Percentiles rank a stretch among this genome's conserved stretches.
phyloP scores from a whole-genome alignment of 2,329 filamentous ascomycete genomes.

The Chalaropsis thielavioides region DNA sequence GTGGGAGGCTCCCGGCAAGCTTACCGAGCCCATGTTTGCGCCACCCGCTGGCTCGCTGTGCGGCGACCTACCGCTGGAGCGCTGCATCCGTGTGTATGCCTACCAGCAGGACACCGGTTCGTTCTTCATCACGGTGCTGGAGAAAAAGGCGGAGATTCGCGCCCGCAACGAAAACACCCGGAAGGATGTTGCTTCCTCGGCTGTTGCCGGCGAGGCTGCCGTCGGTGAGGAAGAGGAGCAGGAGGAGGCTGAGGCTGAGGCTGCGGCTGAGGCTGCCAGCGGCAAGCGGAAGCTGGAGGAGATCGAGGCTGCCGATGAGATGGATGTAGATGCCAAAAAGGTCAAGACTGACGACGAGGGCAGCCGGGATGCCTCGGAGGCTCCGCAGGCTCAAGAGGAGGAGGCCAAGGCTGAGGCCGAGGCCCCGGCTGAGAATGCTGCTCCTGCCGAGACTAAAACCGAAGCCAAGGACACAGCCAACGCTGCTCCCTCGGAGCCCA shows the following conservation, averaged over 20 bases:
- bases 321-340: conserved; percentile 27
- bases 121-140: conserved; percentile 91
- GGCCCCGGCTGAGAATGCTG: conserved; percentile 7
- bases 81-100: conserved; percentile 86
- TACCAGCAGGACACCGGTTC: conserved; percentile 92
- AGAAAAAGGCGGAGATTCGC: conserved; percentile 79
- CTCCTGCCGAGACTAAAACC: neutral
- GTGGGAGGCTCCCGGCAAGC: conserved; percentile 44
- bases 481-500: neutral
- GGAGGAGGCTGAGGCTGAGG: conserved; percentile 23
- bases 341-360: conserved; percentile 18
- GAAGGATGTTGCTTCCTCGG: conserved; percentile 19
- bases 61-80: conserved; percentile 61
- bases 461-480: conserved; percentile 3
- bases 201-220: neutral
- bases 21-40: conserved; percentile 77
- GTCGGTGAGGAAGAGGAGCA: conserved; percentile 20
- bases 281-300: conserved; percentile 27
- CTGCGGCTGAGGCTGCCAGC: conserved; percentile 23
- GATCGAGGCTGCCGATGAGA: conserved; percentile 25
- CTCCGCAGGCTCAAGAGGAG: conserved; percentile 16
- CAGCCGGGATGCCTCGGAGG: conserved; percentile 17
- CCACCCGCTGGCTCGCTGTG: conserved; percentile 38
- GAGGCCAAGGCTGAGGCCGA: conserved; percentile 15
- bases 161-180: conserved; percentile 51